Evolutionary conservation across 345 rosid genomes (phyloP), one percentile per base, ranked within the genome.

Genomic region (Abelmoschus esculentus): DNA sequence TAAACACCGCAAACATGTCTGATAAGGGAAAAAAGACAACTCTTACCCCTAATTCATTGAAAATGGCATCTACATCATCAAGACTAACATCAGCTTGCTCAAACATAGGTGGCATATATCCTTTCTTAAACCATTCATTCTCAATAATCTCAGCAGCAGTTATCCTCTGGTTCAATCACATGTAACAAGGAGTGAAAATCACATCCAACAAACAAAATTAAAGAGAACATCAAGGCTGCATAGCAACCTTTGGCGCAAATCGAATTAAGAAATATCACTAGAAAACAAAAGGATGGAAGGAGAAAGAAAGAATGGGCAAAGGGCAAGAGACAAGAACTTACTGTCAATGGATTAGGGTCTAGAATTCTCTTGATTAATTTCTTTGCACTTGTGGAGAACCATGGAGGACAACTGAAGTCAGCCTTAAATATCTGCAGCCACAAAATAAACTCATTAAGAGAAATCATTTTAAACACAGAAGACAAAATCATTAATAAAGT

Each of bases 91-190:
- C 79, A 50, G 90, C 88, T 75, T 86, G 86, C 73, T 90, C 97
- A 82, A 96, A 96, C 57, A 65, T 75, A 58, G 96, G 91, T 56
- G 91, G 90, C 74, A 89, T 92, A 76, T 92, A 96, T 53, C 98
- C 98, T 81, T 96, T 92, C 71, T 90, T 96, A 79, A 96, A 96
- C 99, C 99, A 96, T 40, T 92, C 99, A 81, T 92, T 92, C 83
- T 82, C 92, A 79, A 90, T 83, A 79, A 92, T 82, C 80, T 90
- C 96, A 8, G 96, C 82, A 71, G 84, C 81, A 46, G 92, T 86
- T 53, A 96, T 92, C 32, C 99, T 89, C 98, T 92, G 95, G 81
- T 79, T 69, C 61, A 80, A 71, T 18, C 74, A 78, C 70, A 71
- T 79, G 65, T 28, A 70, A 55, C 14, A 66, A 22, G 55, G 8